Conservation (phyloP, 1,284 basidiomycete species). For the Trichosporon ovoides region DNA sequence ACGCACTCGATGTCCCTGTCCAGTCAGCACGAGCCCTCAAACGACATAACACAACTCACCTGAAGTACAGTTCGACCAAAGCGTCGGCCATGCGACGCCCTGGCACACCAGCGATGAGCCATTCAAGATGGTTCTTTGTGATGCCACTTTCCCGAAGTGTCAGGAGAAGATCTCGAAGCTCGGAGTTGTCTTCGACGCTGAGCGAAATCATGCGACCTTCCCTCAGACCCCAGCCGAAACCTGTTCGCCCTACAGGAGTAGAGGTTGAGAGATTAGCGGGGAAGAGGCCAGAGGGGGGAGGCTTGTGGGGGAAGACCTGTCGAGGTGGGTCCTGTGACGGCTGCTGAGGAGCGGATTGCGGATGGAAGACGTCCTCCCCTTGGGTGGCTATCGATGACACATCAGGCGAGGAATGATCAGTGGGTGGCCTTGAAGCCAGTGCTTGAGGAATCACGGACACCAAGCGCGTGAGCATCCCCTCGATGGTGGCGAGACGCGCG, state of each 20-base stretch:
- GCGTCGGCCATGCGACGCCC: constrained; percentile 46
- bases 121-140: constrained; percentile 45
- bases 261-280: constrained; percentile 34
- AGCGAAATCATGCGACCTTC: constrained; percentile 43
- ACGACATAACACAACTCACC: constrained; percentile 24
- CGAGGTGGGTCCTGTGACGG: constrained; percentile 18
- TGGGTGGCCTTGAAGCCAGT: not conserved
- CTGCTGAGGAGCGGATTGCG: constrained; percentile 28
- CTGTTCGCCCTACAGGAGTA: constrained; percentile 32
- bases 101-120: constrained; percentile 47
- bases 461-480: constrained; percentile 43
- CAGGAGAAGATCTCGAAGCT: constrained; percentile 42
- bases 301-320: constrained; percentile 37
- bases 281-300: constrained; percentile 44
- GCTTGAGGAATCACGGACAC: constrained; percentile 31
- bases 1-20: constrained; percentile 20
- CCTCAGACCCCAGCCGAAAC: constrained; percentile 44
- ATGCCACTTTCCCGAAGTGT: constrained; percentile 49
- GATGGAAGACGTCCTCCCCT: constrained; percentile 44
- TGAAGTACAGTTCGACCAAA: constrained; percentile 47
- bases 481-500: constrained; percentile 45
- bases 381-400: constrained; percentile 33
- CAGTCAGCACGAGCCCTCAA: not conserved
- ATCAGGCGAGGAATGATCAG: constrained; percentile 33
- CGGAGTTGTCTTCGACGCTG: constrained; percentile 36